Percentiles rank a stretch among this genome's conserved stretches.
Evolutionary conservation across 768 basidiomycete genomes (phyloP).

Genomic region (Ephemerocybe angulata): DNA sequence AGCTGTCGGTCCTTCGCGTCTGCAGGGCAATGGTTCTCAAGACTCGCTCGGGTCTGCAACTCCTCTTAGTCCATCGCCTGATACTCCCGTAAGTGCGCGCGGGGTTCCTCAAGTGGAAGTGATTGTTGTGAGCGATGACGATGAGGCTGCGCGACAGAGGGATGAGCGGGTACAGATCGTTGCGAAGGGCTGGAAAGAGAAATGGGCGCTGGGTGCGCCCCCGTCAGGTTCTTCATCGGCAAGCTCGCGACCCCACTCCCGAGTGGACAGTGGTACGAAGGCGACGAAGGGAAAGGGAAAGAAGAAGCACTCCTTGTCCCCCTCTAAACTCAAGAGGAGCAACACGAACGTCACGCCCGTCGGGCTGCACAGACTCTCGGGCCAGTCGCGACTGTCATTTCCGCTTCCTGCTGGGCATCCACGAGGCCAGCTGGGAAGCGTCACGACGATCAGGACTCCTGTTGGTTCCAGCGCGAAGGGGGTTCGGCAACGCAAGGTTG

Average conservation of each 20-base stretch:
- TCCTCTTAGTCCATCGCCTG: conserved; percentile 36
- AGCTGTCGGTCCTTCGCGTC: not conserved
- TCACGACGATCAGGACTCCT: not conserved
- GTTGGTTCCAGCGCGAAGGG: not conserved
- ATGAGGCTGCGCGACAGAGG: conserved; percentile 14
- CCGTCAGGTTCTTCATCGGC: conserved; percentile 5
- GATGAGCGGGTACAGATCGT: conserved; percentile 16
- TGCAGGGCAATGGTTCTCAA: conserved; percentile 9
- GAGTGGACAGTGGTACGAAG: too few species aligned
- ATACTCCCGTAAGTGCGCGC: conserved; percentile 25
- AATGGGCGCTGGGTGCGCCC: conserved; percentile 24
- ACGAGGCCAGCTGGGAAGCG: too few species aligned
- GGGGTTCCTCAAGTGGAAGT: conserved; percentile 5
- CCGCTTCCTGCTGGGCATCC: not conserved
- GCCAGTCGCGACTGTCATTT: not conserved
- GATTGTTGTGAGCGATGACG: conserved; percentile 23
- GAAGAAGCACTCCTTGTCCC: conserved; percentile 34
- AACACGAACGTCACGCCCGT: conserved; percentile 45
- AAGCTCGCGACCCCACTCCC: not conserved
- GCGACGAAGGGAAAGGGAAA: conserved; percentile 18
- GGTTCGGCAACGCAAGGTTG: conserved; percentile 5
- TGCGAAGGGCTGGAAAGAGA: conserved; percentile 28
- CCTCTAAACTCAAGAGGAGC: conserved; percentile 33
- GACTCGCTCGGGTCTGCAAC: conserved; percentile 23
- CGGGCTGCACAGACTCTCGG: conserved; percentile 29